Percentiles rank a stretch among this genome's conserved stretches.
These are phyloP conservation scores for Mycena filopes DNA, from an alignment of 768 basidiomycete species.

Conservation along the genomic window DNA sequence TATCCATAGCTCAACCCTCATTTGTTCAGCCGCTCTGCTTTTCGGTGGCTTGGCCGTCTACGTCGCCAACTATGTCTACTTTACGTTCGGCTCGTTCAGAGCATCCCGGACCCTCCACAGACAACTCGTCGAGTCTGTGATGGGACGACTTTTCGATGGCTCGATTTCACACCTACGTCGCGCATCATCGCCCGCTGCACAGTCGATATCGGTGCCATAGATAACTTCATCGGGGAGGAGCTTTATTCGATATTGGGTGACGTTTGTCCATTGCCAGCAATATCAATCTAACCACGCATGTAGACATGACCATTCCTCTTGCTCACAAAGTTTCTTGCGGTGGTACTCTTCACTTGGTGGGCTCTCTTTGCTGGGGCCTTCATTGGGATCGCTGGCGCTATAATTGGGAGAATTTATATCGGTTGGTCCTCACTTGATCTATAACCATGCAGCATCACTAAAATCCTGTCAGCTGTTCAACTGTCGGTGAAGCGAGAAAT, in stretches of 20 bases:
- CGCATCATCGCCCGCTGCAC: slow-evolving; percentile 76
- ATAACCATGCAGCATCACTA: neutral
- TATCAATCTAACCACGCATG: slow-evolving; percentile 48
- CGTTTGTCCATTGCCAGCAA: too few species aligned
- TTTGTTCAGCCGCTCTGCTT: slow-evolving; percentile 42
- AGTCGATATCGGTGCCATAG: slow-evolving; percentile 71
- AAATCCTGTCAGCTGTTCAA: slow-evolving; percentile 47
- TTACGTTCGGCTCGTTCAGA: slow-evolving; percentile 59
- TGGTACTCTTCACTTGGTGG: slow-evolving; percentile 55
- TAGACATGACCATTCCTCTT: slow-evolving; percentile 43
- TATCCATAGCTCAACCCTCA: neutral
- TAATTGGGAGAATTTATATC: slow-evolving; percentile 56
- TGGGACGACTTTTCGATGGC: slow-evolving; percentile 73
- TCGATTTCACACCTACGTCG: slow-evolving; percentile 56
- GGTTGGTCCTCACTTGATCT: slow-evolving; percentile 21
- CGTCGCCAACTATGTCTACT: slow-evolving; percentile 48
- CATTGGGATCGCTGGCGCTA: slow-evolving; percentile 54
- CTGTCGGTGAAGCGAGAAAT: slow-evolving; percentile 60
- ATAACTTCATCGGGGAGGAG: slow-evolving; percentile 49
- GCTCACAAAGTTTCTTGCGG: slow-evolving; percentile 55
- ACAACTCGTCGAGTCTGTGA: slow-evolving; percentile 60
- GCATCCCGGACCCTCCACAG: slow-evolving; percentile 67
- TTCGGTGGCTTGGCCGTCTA: slow-evolving; percentile 45
- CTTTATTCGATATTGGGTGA: slow-evolving; percentile 35
- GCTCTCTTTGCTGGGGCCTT: slow-evolving; percentile 58